Base-by-base conservation (phyloP, 768 basidiomycete species). In the Tubosaeta brunneosetosa region DNA sequence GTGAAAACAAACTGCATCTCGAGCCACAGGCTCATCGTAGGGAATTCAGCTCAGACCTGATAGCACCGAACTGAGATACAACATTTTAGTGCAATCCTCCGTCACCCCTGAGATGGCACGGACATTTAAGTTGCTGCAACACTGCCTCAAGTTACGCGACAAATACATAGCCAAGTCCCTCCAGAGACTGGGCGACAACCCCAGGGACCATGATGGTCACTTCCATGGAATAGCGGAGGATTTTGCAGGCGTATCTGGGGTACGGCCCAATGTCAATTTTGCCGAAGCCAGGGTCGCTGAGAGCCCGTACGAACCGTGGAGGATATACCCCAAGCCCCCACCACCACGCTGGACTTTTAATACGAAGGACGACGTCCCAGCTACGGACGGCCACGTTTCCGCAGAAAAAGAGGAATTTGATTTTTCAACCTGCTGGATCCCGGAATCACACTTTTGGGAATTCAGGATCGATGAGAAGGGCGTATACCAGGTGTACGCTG, bases 301-400 rank as follows among this genome's bases (percentile, higher is more conserved):
- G 34, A 65, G 65, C n/a, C 64, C 70, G 14, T 73, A 78, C 58
- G 61, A 79, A 34, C 73, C 81, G 4, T 99, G 97, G 97, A 81
- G 79, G 49, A 88, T 97, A 58, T 97, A 97, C 60, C 97, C 97
- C 0, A 79, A 76, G 11, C 94, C 97, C 5, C 97, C 97, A 0
- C 90, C 91, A 3, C 95, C 94, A 0, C 94, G 94, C 61, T 99
- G 97, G 97, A 91, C 92, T 62, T 94, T 89, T 85, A 79, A 74
- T 37, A 74, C 80, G 44, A 72, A 79, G 45, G 67, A 77, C 22
- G 71, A 74, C 11, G 72, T 71, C 8, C 73, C 79, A 32, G 80
- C 75, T 52, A 58, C 72, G 10, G 77, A 76, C 46, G 70, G 31
- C 50, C 59, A 22, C 49, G 55, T 58, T 47, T 48, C 63, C 37